Conservation (phyloP, 768 basidiomycete genomes). For the Albatrellus ellisii region DNA sequence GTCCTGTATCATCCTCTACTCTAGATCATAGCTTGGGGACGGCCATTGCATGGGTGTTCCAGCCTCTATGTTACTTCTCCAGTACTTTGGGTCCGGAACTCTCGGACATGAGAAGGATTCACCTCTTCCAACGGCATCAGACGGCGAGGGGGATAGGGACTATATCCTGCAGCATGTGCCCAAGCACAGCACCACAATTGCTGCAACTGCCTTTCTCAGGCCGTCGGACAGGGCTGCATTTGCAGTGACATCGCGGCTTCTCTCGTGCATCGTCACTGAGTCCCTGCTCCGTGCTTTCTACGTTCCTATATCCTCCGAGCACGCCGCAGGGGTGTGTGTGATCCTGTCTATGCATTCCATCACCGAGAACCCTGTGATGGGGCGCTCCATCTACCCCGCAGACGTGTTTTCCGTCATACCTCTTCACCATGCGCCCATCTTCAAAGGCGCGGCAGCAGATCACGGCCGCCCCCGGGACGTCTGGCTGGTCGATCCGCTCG, state of each 20-base stretch:
- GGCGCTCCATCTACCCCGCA: slow-evolving; percentile 22
- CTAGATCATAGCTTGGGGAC: too few species aligned
- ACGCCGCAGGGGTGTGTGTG: slow-evolving; percentile 24
- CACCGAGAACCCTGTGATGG: slow-evolving; percentile 21
- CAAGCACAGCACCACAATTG: not conserved
- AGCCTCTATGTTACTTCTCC: too few species aligned
- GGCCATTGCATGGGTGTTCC: too few species aligned
- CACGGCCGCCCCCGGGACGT: slow-evolving; percentile 30
- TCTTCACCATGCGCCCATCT: slow-evolving; percentile 31
- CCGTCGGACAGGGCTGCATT: slow-evolving; percentile 22
- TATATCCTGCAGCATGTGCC: not conserved
- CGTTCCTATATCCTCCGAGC: slow-evolving; percentile 18
- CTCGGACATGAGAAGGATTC: too few species aligned
- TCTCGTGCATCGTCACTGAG: slow-evolving; percentile 38
- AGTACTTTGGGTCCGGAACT: too few species aligned
- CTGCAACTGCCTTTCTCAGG: not conserved
- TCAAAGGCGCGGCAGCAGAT: slow-evolving; percentile 21
- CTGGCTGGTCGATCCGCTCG: slow-evolving; percentile 42
- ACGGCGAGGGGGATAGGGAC: too few species aligned
- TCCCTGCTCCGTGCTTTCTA: slow-evolving; percentile 31
- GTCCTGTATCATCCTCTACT: too few species aligned
- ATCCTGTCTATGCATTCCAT: slow-evolving; percentile 26
- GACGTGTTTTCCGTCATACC: slow-evolving; percentile 38
- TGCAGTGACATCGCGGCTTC: slow-evolving; percentile 33
- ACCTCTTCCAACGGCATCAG: too few species aligned